Conservation (phyloP, 1,139 yeast species). For the Magnusiomyces tetraspermus region DNA sequence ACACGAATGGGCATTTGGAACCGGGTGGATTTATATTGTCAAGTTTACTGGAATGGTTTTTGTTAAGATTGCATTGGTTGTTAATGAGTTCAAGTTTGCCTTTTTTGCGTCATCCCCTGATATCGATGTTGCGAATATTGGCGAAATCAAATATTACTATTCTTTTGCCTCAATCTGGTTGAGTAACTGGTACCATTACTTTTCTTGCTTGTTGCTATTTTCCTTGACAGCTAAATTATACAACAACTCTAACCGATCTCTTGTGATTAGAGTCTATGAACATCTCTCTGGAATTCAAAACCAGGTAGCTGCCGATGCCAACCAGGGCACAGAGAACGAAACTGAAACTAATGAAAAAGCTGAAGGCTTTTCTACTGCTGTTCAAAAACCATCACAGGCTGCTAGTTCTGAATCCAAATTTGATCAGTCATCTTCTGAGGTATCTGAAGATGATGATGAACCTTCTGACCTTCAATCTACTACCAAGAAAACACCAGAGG, state of each 20-base stretch:
- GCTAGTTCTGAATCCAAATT: neutral
- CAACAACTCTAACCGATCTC: slow-evolving; percentile 14
- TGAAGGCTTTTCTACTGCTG: neutral
- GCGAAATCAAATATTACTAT: slow-evolving; percentile 36
- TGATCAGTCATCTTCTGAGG: no score
- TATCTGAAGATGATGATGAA: no score
- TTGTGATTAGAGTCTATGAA: slow-evolving; percentile 12
- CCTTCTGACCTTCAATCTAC: no score
- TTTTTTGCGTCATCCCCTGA: slow-evolving; percentile 1
- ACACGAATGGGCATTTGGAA: slow-evolving; percentile 86
- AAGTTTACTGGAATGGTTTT: slow-evolving; percentile 18
- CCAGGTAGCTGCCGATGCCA: neutral
- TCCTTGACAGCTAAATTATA: slow-evolving; percentile 34
- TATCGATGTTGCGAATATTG: slow-evolving; percentile 9
- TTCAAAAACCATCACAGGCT: neutral
- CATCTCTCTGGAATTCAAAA: slow-evolving; percentile 7
- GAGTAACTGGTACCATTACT: slow-evolving; percentile 46
- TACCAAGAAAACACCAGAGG: neutral
- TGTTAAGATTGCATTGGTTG: neutral
- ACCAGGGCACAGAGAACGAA: neutral
- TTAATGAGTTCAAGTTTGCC: neutral
- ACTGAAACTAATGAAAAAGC: neutral
- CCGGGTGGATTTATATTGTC: slow-evolving; percentile 59
- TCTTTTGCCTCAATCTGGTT: slow-evolving; percentile 39
- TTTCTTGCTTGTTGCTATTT: slow-evolving; percentile 45